A percentile compares a stretch with the other conserved stretches of the same genome.
Evolutionary conservation across 2,329 filamentous ascomycete species (phyloP).

Genomic region (Cladophialophora exuberans): DNA sequence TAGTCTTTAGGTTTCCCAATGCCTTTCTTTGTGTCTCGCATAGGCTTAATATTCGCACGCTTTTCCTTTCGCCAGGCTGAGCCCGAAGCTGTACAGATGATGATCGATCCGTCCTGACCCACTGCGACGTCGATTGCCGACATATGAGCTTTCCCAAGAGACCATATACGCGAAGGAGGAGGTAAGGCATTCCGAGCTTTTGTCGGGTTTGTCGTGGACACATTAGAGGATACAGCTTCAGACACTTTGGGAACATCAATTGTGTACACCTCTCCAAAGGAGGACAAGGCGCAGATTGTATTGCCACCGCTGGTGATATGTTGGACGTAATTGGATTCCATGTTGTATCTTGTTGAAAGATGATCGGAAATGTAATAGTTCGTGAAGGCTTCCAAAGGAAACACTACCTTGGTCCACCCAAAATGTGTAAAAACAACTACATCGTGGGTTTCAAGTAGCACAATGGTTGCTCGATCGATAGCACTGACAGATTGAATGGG

Average conservation of each 20-base stretch:
- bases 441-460: conserved; percentile 81
- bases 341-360: conserved; percentile 68
- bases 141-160: conserved; percentile 78
- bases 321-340: conserved; percentile 68
- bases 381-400: conserved; percentile 74
- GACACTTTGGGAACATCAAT: conserved; percentile 72
- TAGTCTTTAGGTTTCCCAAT: conserved; percentile 79
- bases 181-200: conserved; percentile 86
- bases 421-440: conserved; percentile 96
- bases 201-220: conserved; percentile 87
- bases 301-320: conserved; percentile 84
- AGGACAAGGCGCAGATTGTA: conserved; percentile 86
- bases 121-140: conserved; percentile 85
- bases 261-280: conserved; percentile 84
- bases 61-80: conserved; percentile 91
- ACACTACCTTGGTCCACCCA: conserved; percentile 87
- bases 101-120: conserved; percentile 90
- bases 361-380: conserved; percentile 68
- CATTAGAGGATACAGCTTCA: conserved; percentile 62
- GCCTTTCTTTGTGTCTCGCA: conserved; percentile 40
- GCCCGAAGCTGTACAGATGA: conserved; percentile 88
- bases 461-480: conserved; percentile 86
- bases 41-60: conserved; percentile 73
- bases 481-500: conserved; percentile 79
- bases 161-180: conserved; percentile 81